phyloP scores from a whole-genome alignment of 805 yeast genomes.

The Candida awuae region DNA sequence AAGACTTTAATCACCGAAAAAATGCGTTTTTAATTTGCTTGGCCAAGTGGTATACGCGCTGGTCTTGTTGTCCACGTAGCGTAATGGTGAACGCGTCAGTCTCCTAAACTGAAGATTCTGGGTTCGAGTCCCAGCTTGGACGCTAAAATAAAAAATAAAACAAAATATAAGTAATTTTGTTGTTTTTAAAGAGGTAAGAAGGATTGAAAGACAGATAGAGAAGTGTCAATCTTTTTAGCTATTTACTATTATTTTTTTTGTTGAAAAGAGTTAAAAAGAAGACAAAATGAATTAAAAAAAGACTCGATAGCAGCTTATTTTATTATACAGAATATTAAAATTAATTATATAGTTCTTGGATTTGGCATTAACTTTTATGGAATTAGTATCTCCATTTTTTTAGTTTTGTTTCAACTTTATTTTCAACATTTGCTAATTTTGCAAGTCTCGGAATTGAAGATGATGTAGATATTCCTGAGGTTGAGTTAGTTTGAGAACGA shows the following conservation, averaged over 20 bases:
- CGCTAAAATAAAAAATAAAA: background rate
- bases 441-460: constrained; percentile 14
- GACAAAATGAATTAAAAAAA: background rate
- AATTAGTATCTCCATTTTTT: constrained; percentile 7
- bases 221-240: too few species aligned
- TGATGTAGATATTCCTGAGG: constrained; percentile 1
- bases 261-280: too few species aligned
- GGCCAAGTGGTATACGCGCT: constrained; percentile 4
- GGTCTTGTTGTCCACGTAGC: constrained; percentile 23
- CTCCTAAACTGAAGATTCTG: constrained; percentile 15
- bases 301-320: too few species aligned
- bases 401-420: background rate
- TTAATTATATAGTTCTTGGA: too few species aligned
- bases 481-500: background rate
- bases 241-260: too few species aligned
- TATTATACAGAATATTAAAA: too few species aligned
- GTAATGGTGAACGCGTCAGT: constrained; percentile 15
- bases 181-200: background rate
- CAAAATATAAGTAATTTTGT: background rate
- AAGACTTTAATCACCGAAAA: too few species aligned
- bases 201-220: too few species aligned
- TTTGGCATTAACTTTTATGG: too few species aligned
- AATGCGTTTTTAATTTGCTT: constrained; percentile 6
- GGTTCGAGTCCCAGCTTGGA: constrained; percentile 16
- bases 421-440: constrained; percentile 5